Base-by-base conservation (phyloP, 805 yeast genomes). In the Metschnikowia continentalis region DNA sequence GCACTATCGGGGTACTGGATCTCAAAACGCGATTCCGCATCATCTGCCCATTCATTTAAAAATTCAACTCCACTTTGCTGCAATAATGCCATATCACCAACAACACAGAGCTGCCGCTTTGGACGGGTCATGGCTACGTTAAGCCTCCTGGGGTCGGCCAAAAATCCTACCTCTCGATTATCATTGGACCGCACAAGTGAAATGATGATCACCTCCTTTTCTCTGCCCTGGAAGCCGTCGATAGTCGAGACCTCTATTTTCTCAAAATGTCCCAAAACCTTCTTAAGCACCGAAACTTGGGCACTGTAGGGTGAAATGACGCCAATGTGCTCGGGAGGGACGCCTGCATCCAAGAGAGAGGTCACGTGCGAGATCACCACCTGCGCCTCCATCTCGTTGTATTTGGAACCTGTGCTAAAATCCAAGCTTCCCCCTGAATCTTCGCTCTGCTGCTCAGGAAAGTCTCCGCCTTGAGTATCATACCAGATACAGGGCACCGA, bases 171-270 rank as follows among this genome's bases (percentile, higher is more conserved):
- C 47, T 85, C 88, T 33, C 76, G 66, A 2, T 69, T 60, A 19
- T 79, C 84, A 64, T 92, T 92, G 37, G 94, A 85, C 55, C 99
- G 75, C 2, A 92, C 97, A 48, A 92, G 66, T 1, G 94, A 78
- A 11, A 94, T 69, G 1, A 92, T 76, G 6, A 92, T 90, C 0
- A 83, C 85, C 59, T 91, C 95, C 65, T 92, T 94, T 63, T 92
- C 99, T 54, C 97, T 74, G 1, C 99, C 99, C 71, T 92, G 99
- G 61, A 92, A 94, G 1, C 97, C 97, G 69, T 92, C 99, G 4
- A 92, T 92, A 0, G 97, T 89, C 4, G 96, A 82, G 0, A 91
- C 80, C 62, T 92, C 98, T 5, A 92, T 70, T 2, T 54, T 62
- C 0, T 78, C 75, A 8, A 35, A 46, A n/a, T 50, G 51, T 1